Evolutionary conservation across 768 basidiomycete species (phyloP), one percentile per base, ranked within the genome.

Genomic region (Polyporus arcularius): DNA sequence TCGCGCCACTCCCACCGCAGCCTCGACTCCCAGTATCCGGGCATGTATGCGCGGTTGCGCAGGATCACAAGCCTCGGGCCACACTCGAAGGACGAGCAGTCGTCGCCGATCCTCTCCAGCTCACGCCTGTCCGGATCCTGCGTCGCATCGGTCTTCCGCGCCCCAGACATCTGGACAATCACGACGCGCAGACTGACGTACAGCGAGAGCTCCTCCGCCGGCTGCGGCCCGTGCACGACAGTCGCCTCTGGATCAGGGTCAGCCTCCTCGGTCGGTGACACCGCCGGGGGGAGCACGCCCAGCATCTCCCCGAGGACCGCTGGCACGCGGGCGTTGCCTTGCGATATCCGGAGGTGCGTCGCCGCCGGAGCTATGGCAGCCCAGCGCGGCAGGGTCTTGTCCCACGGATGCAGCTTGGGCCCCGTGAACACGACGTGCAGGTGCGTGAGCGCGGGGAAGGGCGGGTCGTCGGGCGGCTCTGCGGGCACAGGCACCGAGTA

Each of bases 401-500:
- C 49, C 62, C 62, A 63, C 4, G 52, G 56, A n/a, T 63, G 62
- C 38, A 63, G 57, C 54, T 63, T 63, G 18, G 53, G 54, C 12
- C 21, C 54, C 14, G 54, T 39, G 21, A 52, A 51, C 32, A 63
- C 45, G 62, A 56, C 42, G 45, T 63, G 62, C n/a, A 63, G 42
- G 38, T 50, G 62, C 9, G 28, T 54, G 11, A 63, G 53, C 9
- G 57, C 31, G 53, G 62, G 57, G 57, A 63, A 59, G 10, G 52
- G 57, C 21, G 43, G 57, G 4, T 35, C 38, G 3, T 45, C 18
- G 1, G 61, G 48, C 5, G 26, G 30, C 1, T 43, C 31, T 18
- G 41, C 15, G 30, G 14, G n/a, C 11, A n/a, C 26, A 2, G 53
- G 42, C 2, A 63, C 43, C 31, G 43, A 53, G 50, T 63, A 63